Evolutionary conservation across 2,329 filamentous ascomycete genomes (phyloP).

Genomic region (Penicillium sp.): DNA sequence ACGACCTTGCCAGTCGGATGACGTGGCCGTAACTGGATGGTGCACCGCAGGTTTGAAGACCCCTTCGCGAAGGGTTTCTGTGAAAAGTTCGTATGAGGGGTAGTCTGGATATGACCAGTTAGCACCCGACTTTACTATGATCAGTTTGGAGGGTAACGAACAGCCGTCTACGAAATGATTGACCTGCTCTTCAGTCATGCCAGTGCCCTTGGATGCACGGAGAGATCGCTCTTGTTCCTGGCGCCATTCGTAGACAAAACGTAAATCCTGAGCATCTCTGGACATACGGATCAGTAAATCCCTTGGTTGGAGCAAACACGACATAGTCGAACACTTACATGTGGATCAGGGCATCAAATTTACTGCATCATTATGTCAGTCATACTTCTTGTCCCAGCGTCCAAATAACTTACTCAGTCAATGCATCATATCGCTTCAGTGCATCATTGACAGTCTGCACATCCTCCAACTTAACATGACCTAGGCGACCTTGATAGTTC

Average conservation of each 20-base stretch:
- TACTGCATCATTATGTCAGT: constrained; percentile 32
- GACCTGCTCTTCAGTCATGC: constrained; percentile 83
- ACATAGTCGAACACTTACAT: constrained; percentile 48
- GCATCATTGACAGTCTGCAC: constrained; percentile 60
- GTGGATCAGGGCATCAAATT: constrained; percentile 64
- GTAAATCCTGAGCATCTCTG: constrained; percentile 67
- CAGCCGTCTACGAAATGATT: constrained; percentile 70
- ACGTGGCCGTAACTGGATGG: constrained; percentile 10
- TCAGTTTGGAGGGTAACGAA: constrained; percentile 32
- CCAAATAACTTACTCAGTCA: constrained; percentile 50
- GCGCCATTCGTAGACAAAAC: constrained; percentile 82
- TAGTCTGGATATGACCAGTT: constrained; percentile 50
- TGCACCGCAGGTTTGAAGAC: constrained; percentile 47
- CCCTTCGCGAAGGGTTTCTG: constrained; percentile 58
- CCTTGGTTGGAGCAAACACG: background rate
- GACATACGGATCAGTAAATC: background rate
- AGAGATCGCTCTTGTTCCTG: constrained; percentile 75
- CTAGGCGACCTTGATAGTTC: constrained; percentile 53
- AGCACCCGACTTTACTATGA: background rate
- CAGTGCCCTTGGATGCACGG: constrained; percentile 64
- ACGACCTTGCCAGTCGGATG: constrained; percentile 46
- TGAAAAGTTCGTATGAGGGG: constrained; percentile 71
- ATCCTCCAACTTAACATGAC: constrained; percentile 56
- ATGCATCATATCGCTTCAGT: constrained; percentile 58
- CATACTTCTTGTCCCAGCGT: background rate